These are phyloP conservation scores for Tetracladium marchalianum DNA, from an alignment of 495 filamentous ascomycete genomes.

Conservation along the genomic window DNA sequence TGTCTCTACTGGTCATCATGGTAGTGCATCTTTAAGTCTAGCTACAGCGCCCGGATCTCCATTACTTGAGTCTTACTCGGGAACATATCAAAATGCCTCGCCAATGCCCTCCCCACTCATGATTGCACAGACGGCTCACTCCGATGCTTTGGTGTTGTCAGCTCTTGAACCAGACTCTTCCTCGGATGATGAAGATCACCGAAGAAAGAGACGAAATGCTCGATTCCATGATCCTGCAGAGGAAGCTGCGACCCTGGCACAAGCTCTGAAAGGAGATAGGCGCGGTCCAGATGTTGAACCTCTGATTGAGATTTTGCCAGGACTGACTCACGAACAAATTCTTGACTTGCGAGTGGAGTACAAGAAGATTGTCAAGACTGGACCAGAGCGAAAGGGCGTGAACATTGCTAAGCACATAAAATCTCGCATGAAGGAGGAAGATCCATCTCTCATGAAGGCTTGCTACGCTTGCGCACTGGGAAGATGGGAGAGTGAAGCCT, in stretches of 20 bases:
- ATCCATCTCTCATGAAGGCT: conserved; percentile 67
- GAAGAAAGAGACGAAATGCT: conserved; percentile 39
- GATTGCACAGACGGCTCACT: conserved; percentile 23
- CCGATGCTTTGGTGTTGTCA: conserved; percentile 10
- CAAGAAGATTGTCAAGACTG: conserved; percentile 73
- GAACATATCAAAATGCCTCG: conserved; percentile 90
- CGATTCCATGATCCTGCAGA: conserved; percentile 68
- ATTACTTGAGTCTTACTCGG: conserved; percentile 83
- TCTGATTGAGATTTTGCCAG: conserved; percentile 76
- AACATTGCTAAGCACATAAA: conserved; percentile 97
- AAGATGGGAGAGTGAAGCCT: conserved; percentile 86
- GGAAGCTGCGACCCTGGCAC: conserved; percentile 66
- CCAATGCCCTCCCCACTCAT: conserved; percentile 79
- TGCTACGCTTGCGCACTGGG: conserved; percentile 87
- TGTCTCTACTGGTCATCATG: conserved; percentile 37
- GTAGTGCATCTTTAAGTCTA: conserved; percentile 30
- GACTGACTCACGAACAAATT: conserved; percentile 75
- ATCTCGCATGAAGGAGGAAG: conserved; percentile 57
- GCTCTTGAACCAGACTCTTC: conserved; percentile 17
- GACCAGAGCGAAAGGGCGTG: conserved; percentile 63
- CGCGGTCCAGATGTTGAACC: conserved; percentile 55
- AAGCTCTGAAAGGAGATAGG: conserved; percentile 60
- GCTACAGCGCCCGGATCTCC: conserved; percentile 62
- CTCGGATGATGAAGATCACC: conserved; percentile 17
- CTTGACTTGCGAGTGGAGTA: conserved; percentile 78